Percentiles rank a stretch among this genome's conserved stretches.
Evolutionary conservation across 768 basidiomycete species (phyloP).

Genomic region (Podaxis rugospora): DNA sequence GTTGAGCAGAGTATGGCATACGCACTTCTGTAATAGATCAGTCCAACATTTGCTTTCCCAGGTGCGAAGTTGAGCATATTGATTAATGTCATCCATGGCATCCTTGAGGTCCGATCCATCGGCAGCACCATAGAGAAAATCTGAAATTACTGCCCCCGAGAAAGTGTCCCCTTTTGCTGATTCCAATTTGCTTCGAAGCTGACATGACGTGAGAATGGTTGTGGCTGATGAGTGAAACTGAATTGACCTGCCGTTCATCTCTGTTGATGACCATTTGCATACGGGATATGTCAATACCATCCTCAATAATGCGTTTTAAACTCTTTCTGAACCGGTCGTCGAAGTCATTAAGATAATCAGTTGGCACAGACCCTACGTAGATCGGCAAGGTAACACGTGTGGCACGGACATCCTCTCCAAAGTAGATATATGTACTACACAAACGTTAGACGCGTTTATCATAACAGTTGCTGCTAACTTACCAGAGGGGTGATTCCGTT

Average conservation of each 20-base stretch:
- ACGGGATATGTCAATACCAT: constrained; percentile 86
- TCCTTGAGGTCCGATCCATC: constrained; percentile 75
- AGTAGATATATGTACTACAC: constrained; percentile 77
- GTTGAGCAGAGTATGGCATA: not conserved
- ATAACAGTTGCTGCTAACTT: constrained; percentile 13
- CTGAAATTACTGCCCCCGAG: constrained; percentile 66
- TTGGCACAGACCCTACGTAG: constrained; percentile 81
- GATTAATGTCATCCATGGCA: constrained; percentile 74
- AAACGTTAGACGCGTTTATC: not conserved
- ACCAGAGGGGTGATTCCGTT: constrained; percentile 87
- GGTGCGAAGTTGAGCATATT: constrained; percentile 58
- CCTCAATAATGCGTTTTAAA: constrained; percentile 60
- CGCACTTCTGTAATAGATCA: constrained; percentile 65
- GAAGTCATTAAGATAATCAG: constrained; percentile 72
- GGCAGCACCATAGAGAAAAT: constrained; percentile 82
- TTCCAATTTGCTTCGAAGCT: constrained; percentile 84
- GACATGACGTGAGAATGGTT: constrained; percentile 8
- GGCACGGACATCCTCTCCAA: constrained; percentile 72
- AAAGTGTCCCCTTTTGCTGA: constrained; percentile 80
- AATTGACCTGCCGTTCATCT: constrained; percentile 77
- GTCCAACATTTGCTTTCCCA: constrained; percentile 83
- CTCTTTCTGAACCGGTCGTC: constrained; percentile 62
- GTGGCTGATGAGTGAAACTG: not conserved
- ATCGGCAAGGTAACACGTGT: constrained; percentile 70
- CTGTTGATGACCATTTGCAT: constrained; percentile 84